Evolutionary conservation across 305 asterid genomes (phyloP).

Genomic region (Fraxinus floribunda): DNA sequence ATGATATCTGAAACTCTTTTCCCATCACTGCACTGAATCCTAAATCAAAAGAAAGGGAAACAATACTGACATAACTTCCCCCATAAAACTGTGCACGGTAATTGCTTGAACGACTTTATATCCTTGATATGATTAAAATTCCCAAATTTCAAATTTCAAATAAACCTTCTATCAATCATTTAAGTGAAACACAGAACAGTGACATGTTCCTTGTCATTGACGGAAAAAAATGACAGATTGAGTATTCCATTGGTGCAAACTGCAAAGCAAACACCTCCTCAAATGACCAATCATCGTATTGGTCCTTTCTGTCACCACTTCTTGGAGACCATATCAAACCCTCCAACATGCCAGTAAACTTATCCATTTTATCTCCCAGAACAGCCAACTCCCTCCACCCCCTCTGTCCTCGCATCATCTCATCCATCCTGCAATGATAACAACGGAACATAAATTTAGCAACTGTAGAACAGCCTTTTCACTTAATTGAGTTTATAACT

Average conservation of each 20-base stretch:
- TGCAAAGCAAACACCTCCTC: constrained; percentile 65
- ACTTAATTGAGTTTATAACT: neutral
- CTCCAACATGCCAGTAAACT: constrained; percentile 84
- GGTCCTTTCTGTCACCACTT: constrained; percentile 61
- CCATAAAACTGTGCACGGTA: neutral
- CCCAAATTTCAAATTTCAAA: neutral
- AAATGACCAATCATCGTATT: constrained; percentile 83
- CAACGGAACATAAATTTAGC: neutral
- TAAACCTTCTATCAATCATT: neutral
- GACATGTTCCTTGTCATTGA: neutral
- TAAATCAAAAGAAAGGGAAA: neutral
- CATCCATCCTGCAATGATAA: constrained; percentile 82
- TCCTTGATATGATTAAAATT: neutral
- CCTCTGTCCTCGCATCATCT: constrained; percentile 96
- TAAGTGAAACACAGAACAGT: neutral
- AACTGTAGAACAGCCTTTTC: neutral
- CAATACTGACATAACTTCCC: neutral
- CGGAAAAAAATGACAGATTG: neutral
- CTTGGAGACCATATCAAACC: constrained; percentile 92
- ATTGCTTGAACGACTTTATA: neutral
- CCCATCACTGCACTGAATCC: neutral
- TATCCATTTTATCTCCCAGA: constrained; percentile 81
- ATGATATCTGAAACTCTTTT: neutral
- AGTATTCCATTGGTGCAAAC: neutral
- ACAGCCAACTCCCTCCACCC: constrained; percentile 96